phyloP scores from a whole-genome alignment of 176 grass and related monocot genomes.

The Neostapfia colusana region DNA sequence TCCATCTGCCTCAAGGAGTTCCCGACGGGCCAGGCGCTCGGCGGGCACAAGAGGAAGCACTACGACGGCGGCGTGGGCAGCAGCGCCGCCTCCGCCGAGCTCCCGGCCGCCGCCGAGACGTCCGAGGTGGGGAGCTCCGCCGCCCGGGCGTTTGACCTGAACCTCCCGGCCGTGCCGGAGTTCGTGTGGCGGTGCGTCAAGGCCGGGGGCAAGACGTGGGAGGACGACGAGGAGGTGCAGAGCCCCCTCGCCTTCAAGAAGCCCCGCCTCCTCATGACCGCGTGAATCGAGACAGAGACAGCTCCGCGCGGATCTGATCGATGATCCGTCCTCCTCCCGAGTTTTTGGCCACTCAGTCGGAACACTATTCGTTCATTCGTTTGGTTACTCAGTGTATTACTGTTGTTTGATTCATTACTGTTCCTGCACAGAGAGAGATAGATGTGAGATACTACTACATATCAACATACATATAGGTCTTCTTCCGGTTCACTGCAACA shows the following conservation, averaged over 20 bases:
- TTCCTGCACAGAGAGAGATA: conserved; percentile 38
- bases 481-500: conserved; percentile 16
- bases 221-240: conserved; percentile 96
- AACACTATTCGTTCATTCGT: conserved; percentile 53
- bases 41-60: conserved; percentile 96
- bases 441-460: conserved; percentile 6
- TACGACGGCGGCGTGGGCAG: conserved; percentile 65
- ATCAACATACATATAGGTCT: conserved; percentile 11
- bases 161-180: conserved; percentile 79
- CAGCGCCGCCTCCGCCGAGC: background rate
- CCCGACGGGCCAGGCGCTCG: conserved; percentile 83
- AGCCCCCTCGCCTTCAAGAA: conserved; percentile 95
- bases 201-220: conserved; percentile 41
- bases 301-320: background rate
- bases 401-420: conserved; percentile 50
- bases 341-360: conserved; percentile 18
- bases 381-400: conserved; percentile 20
- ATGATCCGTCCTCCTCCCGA: background rate
- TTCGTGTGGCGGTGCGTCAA: conserved; percentile 52
- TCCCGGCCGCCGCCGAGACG: conserved; percentile 38
- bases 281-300: conserved; percentile 15
- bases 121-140: conserved; percentile 62
- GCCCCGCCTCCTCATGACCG: conserved; percentile 68
- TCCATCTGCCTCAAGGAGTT: conserved; percentile 89
- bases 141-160: conserved; percentile 74